phyloP scores from a whole-genome alignment of 345 rosid genomes.

The Trapa bicornis region DNA sequence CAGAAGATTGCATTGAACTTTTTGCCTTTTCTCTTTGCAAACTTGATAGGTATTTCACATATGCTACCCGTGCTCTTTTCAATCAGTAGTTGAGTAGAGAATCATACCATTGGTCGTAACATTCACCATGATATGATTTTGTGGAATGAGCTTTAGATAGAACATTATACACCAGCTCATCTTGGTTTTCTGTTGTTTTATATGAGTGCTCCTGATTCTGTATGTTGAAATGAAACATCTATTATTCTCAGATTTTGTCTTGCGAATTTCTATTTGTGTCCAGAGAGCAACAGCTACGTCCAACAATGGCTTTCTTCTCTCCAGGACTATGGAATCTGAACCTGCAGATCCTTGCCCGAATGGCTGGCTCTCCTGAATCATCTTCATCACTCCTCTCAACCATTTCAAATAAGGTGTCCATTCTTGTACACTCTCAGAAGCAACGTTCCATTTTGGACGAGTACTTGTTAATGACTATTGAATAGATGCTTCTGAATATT shows the following conservation, averaged over 20 bases:
- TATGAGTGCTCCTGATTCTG: neutral
- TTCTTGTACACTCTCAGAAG: neutral
- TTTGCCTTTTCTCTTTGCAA: neutral
- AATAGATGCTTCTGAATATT: neutral
- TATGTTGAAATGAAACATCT: neutral
- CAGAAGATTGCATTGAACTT: neutral
- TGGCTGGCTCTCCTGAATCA: neutral
- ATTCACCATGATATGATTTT: neutral
- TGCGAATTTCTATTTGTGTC: neutral
- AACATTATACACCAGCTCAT: neutral
- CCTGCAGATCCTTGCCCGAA: neutral
- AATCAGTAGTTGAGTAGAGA: neutral
- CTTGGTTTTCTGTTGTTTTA: neutral
- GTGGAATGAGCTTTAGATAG: neutral
- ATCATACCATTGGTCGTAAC: too few species aligned
- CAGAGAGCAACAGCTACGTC: constrained; percentile 8
- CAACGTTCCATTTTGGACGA: neutral
- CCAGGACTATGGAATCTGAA: constrained; percentile 6
- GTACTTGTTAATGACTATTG: neutral
- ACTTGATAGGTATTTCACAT: neutral
- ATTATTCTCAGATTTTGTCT: too few species aligned
- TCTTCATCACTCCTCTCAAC: neutral
- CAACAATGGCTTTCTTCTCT: constrained; percentile 15
- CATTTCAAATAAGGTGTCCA: neutral
- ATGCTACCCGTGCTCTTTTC: neutral